Evolutionary conservation across 2,329 filamentous ascomycete genomes (phyloP).

Genomic region (Fusarium ramigenum): DNA sequence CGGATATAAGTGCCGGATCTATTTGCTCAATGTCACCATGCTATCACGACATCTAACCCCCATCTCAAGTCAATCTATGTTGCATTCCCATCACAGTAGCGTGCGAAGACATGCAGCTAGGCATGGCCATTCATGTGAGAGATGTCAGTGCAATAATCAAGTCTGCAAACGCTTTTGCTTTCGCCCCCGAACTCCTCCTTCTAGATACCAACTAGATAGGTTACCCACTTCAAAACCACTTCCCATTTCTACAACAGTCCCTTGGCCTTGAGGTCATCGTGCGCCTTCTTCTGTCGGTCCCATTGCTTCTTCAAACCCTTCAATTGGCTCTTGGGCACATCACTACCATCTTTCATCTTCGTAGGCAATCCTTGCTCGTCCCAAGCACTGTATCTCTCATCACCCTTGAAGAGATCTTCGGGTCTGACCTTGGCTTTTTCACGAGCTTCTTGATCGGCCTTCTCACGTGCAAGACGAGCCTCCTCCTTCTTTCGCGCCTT

Average conservation of each 20-base stretch:
- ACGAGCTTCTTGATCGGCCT: conserved; percentile 62
- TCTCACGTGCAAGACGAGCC: conserved; percentile 59
- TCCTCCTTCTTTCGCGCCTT: conserved; percentile 66
- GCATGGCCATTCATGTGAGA: background rate
- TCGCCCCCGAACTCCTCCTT: conserved; percentile 10
- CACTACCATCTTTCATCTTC: conserved; percentile 78
- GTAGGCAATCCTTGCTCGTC: conserved; percentile 84
- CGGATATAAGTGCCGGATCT: background rate
- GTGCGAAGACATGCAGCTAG: background rate
- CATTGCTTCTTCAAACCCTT: conserved; percentile 92
- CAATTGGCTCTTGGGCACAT: conserved; percentile 78
- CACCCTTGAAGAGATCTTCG: conserved; percentile 64
- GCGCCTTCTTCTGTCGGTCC: conserved; percentile 88
- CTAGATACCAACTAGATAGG: conserved; percentile 27
- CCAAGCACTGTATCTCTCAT: conserved; percentile 76
- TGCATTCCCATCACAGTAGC: background rate
- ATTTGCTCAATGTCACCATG: background rate
- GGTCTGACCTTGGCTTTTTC: conserved; percentile 67
- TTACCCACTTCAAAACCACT: conserved; percentile 1
- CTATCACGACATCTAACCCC: conserved; percentile 9
- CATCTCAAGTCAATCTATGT: background rate
- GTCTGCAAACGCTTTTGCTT: conserved; percentile 23
- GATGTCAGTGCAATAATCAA: background rate
- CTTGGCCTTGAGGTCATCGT: conserved; percentile 66
- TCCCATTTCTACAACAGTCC: conserved; percentile 40